Base-by-base conservation (phyloP, 352 stramenopile species). In the Phytophthora pisi region DNA sequence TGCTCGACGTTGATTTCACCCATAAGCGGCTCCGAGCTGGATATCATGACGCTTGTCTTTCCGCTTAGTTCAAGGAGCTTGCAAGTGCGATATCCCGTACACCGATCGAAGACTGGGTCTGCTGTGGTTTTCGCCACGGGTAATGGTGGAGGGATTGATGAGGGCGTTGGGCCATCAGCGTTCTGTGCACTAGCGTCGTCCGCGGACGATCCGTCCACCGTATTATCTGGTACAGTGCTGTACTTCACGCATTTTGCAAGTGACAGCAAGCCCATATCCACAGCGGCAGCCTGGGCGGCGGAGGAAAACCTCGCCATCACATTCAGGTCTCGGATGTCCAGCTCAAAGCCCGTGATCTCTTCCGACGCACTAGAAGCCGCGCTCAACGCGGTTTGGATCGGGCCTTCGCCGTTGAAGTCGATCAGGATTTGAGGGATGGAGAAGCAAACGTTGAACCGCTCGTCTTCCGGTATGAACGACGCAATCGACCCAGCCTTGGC, bases 231-330 rank as follows among this genome's bases (percentile, higher is more conserved):
- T 61, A 43, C 5, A 18, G 16, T 70, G 38, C 2, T 71, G 16
- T 45, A 38, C 28, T 50, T 73, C 10, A 76, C 65, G 18, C 68
- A 68, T 43, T 93, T 91, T 9, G 70, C 78, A 20, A 93, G 64
- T 10, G 70, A 64, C 0, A 93, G 40, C 0, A 64, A 63, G n/a
- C 66, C 73, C 23, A 85, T 72, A 45, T 91, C 79, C 11, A 85
- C 64, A 15, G 72, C 60, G 26, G 79, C 68, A 1, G 81, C 81
- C 56, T 91, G 81, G 6, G 81, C 80, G 23, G 61, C 55, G 1
- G 83, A 88, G 5, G 83, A 86, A 45, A 91, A 88, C 30, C 86
- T 81, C 15, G 82, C 85, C 63, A 88, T 84, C 5, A 92, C 62
- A 30, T 80, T 92, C 13, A 88, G 72, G 16, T 86, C 58, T 51